Evolutionary conservation across 176 grass and related monocot genomes (phyloP).

Genomic region (Oryza coarctata): DNA sequence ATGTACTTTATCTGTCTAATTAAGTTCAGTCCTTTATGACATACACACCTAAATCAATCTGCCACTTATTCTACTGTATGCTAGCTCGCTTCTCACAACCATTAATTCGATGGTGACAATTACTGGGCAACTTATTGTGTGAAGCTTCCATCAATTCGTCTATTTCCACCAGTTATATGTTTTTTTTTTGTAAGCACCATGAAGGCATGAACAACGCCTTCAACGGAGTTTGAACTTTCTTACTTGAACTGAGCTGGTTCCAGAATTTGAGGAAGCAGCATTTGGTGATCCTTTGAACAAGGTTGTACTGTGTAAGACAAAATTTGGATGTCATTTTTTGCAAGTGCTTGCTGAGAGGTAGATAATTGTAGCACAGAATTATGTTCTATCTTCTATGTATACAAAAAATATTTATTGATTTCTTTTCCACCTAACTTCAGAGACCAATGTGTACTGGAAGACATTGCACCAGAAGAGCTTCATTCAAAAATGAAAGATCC

Average conservation of each 20-base stretch:
- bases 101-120: not conserved
- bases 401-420: not conserved
- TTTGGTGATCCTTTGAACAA: slow-evolving; percentile 92
- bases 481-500: slow-evolving; percentile 91
- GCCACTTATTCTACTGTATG: not conserved
- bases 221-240: slow-evolving; percentile 1
- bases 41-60: not conserved
- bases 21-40: not conserved
- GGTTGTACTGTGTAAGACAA: slow-evolving; percentile 89
- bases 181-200: slow-evolving; percentile 6
- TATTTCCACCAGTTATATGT: not conserved
- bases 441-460: slow-evolving; percentile 81
- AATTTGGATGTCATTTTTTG: slow-evolving; percentile 98
- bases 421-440: slow-evolving; percentile 37
- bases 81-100: not conserved
- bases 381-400: slow-evolving; percentile 4
- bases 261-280: slow-evolving; percentile 95
- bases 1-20: not conserved
- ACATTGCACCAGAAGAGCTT: slow-evolving; percentile 79
- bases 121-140: not conserved
- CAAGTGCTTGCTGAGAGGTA: slow-evolving; percentile 99
- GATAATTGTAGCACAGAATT: not conserved
- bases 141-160: slow-evolving; percentile 19
- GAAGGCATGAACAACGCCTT: not conserved
- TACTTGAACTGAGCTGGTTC: slow-evolving; percentile 64